These are phyloP conservation scores for Infundibulicybe gibba DNA, from an alignment of 768 basidiomycete genomes.

Conservation along the genomic window DNA sequence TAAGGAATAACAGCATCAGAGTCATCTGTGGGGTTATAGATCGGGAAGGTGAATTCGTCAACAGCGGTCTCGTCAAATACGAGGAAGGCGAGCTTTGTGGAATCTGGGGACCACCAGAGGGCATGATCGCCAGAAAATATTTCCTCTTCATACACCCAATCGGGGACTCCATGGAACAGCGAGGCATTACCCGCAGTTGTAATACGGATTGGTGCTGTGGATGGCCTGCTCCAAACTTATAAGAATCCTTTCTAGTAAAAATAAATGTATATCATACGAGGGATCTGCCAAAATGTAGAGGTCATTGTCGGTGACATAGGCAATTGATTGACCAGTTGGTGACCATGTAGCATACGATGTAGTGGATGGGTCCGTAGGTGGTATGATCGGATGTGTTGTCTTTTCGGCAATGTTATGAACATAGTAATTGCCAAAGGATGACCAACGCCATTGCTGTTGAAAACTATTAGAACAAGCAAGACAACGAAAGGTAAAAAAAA, in stretches of 20 bases:
- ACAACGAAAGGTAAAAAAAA: background rate
- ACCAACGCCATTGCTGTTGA: constrained; percentile 91
- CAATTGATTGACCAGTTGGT: constrained; percentile 78
- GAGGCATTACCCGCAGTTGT: constrained; percentile 80
- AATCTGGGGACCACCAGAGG: constrained; percentile 90
- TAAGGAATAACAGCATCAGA: constrained; percentile 75
- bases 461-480: background rate
- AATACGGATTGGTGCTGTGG: constrained; percentile 59
- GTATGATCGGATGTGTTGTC: constrained; percentile 64
- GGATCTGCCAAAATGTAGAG: constrained; percentile 78
- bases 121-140: constrained; percentile 71
- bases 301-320: constrained; percentile 85
- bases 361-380: constrained; percentile 64
- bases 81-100: constrained; percentile 76
- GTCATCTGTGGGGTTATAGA: constrained; percentile 85
- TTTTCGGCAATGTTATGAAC: constrained; percentile 76
- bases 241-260: background rate
- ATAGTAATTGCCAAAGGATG: constrained; percentile 89
- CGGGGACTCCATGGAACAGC: constrained; percentile 91
- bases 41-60: constrained; percentile 80
- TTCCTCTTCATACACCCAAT: constrained; percentile 98
- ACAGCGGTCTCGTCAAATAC: constrained; percentile 86
- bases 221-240: constrained; percentile 22
- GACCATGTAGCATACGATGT: constrained; percentile 87
- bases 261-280: constrained; percentile 37